Percentiles rank a stretch among this genome's conserved stretches.
phyloP scores from a whole-genome alignment of 2,329 filamentous ascomycete genomes.

The Talaromyces sp. region DNA sequence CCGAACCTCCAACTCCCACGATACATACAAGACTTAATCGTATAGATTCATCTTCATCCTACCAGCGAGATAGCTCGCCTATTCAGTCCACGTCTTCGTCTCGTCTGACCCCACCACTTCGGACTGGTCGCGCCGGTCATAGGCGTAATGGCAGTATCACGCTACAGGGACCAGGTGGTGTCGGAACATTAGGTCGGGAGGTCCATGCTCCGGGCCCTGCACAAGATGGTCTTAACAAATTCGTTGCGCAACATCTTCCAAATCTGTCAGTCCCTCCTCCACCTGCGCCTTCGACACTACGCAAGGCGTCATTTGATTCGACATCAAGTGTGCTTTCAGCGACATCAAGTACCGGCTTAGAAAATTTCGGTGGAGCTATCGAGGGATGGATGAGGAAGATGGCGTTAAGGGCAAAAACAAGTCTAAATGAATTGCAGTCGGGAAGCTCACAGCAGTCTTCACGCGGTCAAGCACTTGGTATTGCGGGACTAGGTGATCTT shows the following conservation, averaged over 20 bases:
- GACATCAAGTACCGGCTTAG: conserved; percentile 53
- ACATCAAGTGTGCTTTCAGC: conserved; percentile 31
- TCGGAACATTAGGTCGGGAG: conserved; percentile 71
- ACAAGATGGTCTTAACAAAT: conserved; percentile 77
- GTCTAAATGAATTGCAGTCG: conserved; percentile 41
- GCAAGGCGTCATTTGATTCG: conserved; percentile 36
- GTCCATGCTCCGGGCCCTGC: conserved; percentile 63
- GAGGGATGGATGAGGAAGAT: conserved; percentile 89
- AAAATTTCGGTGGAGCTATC: conserved; percentile 80
- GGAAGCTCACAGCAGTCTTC: conserved; percentile 24
- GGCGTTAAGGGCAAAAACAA: conserved; percentile 50
- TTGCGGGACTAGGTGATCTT: conserved; percentile 39
- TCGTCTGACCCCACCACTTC: conserved; percentile 12
- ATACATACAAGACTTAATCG: conserved; percentile 27
- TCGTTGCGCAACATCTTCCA: conserved; percentile 79
- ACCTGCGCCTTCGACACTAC: conserved; percentile 56
- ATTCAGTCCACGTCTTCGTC: conserved; percentile 4
- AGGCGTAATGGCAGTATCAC: conserved; percentile 49
- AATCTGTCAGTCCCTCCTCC: conserved; percentile 70
- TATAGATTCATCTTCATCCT: conserved; percentile 24
- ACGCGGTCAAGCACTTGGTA: conserved; percentile 26
- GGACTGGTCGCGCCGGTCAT: conserved; percentile 33
- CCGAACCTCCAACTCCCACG: conserved; percentile 46
- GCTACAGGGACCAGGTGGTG: conserved; percentile 80
- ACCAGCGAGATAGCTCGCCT: conserved; percentile 19